A percentile compares a stretch with the other conserved stretches of the same genome.
phyloP scores from a whole-genome alignment of 306 rosid species.

The Casuarina equisetifolia region DNA sequence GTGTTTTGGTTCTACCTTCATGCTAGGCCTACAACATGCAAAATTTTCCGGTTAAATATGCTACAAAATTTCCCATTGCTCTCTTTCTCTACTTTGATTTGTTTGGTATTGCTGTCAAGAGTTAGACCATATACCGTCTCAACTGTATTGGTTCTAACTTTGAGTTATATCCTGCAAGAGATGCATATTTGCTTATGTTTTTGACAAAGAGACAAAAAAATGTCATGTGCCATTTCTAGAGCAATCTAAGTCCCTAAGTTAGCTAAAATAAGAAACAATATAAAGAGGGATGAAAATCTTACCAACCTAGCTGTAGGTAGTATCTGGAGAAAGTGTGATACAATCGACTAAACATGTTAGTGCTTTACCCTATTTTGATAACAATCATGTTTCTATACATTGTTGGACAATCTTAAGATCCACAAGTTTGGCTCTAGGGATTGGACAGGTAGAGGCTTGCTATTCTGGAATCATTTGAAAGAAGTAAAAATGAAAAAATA shows the following conservation, averaged over 20 bases:
- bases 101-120: background rate
- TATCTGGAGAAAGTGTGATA: background rate
- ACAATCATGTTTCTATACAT: background rate
- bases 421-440: background rate
- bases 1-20: background rate
- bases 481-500: background rate
- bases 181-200: background rate
- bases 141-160: background rate
- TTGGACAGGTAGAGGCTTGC: background rate
- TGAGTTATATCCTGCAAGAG: background rate
- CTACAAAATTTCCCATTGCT: background rate
- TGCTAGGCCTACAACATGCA: background rate
- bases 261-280: background rate
- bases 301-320: background rate
- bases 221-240: background rate
- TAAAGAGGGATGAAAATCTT: background rate
- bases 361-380: no score
- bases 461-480: background rate
- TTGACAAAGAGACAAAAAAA: background rate
- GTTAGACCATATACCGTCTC: constrained; percentile 2
- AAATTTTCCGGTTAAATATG: background rate
- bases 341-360: no score
- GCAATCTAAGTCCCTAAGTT: background rate
- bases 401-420: background rate
- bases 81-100: background rate